A percentile compares a stretch with the other conserved stretches of the same genome.
Conservation (phyloP, 495 filamentous ascomycete species). For the Neurospora sp. region DNA sequence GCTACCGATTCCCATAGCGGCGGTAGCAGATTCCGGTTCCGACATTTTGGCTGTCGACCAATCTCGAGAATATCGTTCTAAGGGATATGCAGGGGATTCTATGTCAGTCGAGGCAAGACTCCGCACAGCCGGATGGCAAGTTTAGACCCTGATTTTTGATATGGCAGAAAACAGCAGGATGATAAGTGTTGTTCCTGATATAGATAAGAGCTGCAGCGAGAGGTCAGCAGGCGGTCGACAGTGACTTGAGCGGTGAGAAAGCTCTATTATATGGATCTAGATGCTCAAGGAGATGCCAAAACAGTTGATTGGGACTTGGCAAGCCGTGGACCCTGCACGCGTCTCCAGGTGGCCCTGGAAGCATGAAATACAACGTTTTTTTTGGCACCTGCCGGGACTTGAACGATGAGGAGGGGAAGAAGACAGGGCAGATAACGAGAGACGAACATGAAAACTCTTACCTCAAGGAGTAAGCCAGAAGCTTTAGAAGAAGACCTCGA, state of each 20-base stretch:
- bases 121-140: constrained; percentile 2
- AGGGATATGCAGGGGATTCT: not conserved
- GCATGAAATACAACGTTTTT: not conserved
- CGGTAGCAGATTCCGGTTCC: constrained; percentile 23
- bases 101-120: not conserved
- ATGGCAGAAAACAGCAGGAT: not conserved
- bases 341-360: not conserved
- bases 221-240: not conserved
- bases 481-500: not conserved
- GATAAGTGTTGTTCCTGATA: not conserved
- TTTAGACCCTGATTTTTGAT: not conserved
- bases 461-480: not conserved
- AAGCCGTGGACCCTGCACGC: constrained; percentile 2
- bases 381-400: not conserved
- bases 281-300: constrained; percentile 1
- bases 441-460: constrained; percentile 2
- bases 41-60: constrained; percentile 17
- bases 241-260: constrained; percentile 13
- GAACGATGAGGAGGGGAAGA: not conserved
- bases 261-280: constrained; percentile 4
- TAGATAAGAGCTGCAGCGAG: not conserved
- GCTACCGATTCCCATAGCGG: constrained; percentile 28
- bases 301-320: constrained; percentile 6
- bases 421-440: not conserved
- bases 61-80: not conserved